Conservation (phyloP, 306 rosid species). For the Hippophae tibetana region DNA sequence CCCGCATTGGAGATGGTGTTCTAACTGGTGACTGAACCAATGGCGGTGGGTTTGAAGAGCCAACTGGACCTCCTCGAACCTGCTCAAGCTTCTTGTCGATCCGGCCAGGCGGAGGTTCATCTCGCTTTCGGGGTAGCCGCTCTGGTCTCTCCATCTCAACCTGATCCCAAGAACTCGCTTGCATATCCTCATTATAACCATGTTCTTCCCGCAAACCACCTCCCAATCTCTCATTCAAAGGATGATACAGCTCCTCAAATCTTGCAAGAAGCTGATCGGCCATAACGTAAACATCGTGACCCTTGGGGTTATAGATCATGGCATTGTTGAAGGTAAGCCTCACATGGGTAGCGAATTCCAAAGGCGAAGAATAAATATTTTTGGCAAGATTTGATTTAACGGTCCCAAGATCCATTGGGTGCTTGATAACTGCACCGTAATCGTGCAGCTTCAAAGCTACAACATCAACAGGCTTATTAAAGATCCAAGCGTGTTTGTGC, state of each 20-base stretch:
- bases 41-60: slow-evolving; percentile 42
- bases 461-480: slow-evolving; percentile 76
- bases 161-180: slow-evolving; percentile 72
- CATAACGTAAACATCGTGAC: slow-evolving; percentile 84
- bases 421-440: slow-evolving; percentile 52
- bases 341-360: slow-evolving; percentile 83
- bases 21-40: slow-evolving; percentile 52
- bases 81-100: slow-evolving; percentile 24
- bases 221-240: slow-evolving; percentile 35
- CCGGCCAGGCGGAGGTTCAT: slow-evolving; percentile 11
- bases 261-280: slow-evolving; percentile 51
- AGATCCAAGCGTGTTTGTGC: slow-evolving; percentile 88
- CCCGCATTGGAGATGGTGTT: slow-evolving; percentile 50
- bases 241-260: slow-evolving; percentile 63
- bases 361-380: slow-evolving; percentile 70
- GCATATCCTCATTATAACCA: slow-evolving; percentile 61
- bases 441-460: slow-evolving; percentile 74
- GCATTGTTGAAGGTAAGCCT: slow-evolving; percentile 87
- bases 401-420: slow-evolving; percentile 91
- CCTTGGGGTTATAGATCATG: slow-evolving; percentile 73
- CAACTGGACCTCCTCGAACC: slow-evolving; percentile 22
- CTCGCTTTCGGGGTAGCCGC: slow-evolving; percentile 17
- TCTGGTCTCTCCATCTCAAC: slow-evolving; percentile 50
- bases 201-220: slow-evolving; percentile 28
- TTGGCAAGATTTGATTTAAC: slow-evolving; percentile 59